phyloP scores from a whole-genome alignment of 768 basidiomycete species.

The Lentinula guzmanii region DNA sequence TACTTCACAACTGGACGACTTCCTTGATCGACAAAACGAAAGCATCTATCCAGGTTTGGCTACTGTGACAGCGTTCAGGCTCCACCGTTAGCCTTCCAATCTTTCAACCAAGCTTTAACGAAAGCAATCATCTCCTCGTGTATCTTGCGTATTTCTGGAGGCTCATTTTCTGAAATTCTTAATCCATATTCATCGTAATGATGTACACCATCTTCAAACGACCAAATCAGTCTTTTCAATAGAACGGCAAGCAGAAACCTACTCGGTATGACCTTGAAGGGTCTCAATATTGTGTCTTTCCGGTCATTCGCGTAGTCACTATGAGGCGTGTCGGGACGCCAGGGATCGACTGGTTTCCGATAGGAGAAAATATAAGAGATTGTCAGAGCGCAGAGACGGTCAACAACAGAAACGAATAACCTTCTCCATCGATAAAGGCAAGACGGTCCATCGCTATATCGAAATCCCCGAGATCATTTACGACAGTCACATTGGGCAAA shows the following conservation, averaged over 20 bases:
- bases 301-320: constrained; percentile 65
- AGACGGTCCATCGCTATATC: constrained; percentile 73
- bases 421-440: constrained; percentile 85
- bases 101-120: constrained; percentile 66
- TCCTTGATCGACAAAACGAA: not conserved
- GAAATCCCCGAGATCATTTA: constrained; percentile 85
- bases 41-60: no score
- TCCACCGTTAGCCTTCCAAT: constrained; percentile 16
- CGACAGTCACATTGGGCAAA: constrained; percentile 73
- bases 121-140: constrained; percentile 79
- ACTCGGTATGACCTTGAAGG: constrained; percentile 88
- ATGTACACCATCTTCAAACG: constrained; percentile 58
- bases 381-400: not conserved
- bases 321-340: constrained; percentile 84
- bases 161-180: constrained; percentile 53
- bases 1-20: not conserved
- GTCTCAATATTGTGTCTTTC: constrained; percentile 63
- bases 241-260: constrained; percentile 18
- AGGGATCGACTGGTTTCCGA: constrained; percentile 65
- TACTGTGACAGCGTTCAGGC: no score
- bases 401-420: constrained; percentile 25
- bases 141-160: constrained; percentile 70
- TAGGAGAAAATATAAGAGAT: not conserved
- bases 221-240: not conserved
- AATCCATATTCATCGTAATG: constrained; percentile 78